phyloP scores from a whole-genome alignment of 2,329 filamentous ascomycete genomes.

The Cladosporium sphaerospermum region DNA sequence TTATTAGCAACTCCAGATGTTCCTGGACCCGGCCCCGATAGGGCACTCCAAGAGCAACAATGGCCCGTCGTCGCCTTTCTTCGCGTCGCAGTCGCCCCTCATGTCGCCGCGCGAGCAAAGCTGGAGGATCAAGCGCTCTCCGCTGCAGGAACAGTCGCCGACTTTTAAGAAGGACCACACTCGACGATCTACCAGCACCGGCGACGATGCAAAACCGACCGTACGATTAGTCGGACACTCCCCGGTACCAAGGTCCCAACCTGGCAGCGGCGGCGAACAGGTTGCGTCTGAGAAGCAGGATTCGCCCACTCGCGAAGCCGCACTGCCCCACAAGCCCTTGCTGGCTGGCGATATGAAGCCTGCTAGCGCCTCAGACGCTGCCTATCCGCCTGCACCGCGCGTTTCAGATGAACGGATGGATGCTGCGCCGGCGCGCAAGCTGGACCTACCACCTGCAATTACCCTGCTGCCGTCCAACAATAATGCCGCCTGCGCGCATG shows the following conservation, averaged over 20 bases:
- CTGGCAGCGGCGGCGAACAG: constrained; percentile 11
- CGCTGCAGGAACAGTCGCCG: constrained; percentile 23
- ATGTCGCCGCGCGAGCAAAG: constrained; percentile 18
- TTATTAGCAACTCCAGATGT: constrained; percentile 20
- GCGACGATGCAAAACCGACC: constrained; percentile 20
- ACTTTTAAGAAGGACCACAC: constrained; percentile 21
- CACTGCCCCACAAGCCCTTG: constrained; percentile 10
- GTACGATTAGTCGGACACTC: constrained; percentile 29
- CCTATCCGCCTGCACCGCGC: constrained; percentile 20
- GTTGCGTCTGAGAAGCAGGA: constrained; percentile 14
- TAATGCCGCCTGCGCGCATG: constrained; percentile 15
- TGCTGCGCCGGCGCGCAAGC: constrained; percentile 22
- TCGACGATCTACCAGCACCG: constrained; percentile 5
- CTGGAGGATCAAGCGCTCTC: constrained; percentile 17
- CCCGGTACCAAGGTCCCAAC: constrained; percentile 17
- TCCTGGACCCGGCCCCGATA: constrained; percentile 27
- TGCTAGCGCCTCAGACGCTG: constrained; percentile 23
- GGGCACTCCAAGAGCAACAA: constrained; percentile 12
- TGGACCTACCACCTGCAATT: constrained; percentile 17
- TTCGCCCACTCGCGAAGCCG: constrained; percentile 2
- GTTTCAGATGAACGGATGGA: constrained; percentile 25
- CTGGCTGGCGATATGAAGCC: constrained; percentile 15
- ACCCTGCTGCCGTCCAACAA: constrained; percentile 20
- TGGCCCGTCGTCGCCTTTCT: constrained; percentile 16
- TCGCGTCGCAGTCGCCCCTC: constrained; percentile 19